Evolutionary conservation across 2,329 filamentous ascomycete genomes (phyloP).

Genomic region (Penicillium sp.): DNA sequence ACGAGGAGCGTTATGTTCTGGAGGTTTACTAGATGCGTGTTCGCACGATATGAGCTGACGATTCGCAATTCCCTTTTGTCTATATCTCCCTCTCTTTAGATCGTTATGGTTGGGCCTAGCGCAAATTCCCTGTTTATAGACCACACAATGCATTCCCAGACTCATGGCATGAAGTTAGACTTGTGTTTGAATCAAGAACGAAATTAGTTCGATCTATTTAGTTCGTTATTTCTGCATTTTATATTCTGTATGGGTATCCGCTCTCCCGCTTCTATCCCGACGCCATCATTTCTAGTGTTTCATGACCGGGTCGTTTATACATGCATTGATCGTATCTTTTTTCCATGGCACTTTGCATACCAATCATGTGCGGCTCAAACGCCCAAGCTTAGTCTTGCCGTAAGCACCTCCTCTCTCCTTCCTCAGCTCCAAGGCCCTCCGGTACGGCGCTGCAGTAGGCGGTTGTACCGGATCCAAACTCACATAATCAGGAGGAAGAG

Average conservation of each 20-base stretch:
- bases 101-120: constrained; percentile 22
- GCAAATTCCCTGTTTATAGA: constrained; percentile 20
- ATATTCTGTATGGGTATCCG: constrained; percentile 19
- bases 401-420: constrained; percentile 73
- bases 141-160: constrained; percentile 11
- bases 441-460: constrained; percentile 93
- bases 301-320: constrained; percentile 15
- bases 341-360: no score
- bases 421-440: constrained; percentile 79
- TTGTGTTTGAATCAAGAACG: constrained; percentile 4
- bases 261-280: constrained; percentile 6
- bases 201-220: no score
- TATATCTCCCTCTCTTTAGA: constrained; percentile 23
- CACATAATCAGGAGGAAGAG: constrained; percentile 78
- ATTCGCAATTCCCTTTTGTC: constrained; percentile 17
- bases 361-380: constrained; percentile 26
- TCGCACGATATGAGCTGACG: constrained; percentile 17
- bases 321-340: constrained; percentile 9
- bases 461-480: constrained; percentile 91
- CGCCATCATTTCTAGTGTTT: constrained; percentile 6
- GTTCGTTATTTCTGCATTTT: no score
- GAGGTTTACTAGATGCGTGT: constrained; percentile 75
- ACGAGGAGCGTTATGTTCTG: constrained; percentile 87
- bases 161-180: neutral
- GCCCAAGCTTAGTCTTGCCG: constrained; percentile 61